Conservation (phyloP, 2,329 filamentous ascomycete genomes). For the Botrytis medusae region DNA sequence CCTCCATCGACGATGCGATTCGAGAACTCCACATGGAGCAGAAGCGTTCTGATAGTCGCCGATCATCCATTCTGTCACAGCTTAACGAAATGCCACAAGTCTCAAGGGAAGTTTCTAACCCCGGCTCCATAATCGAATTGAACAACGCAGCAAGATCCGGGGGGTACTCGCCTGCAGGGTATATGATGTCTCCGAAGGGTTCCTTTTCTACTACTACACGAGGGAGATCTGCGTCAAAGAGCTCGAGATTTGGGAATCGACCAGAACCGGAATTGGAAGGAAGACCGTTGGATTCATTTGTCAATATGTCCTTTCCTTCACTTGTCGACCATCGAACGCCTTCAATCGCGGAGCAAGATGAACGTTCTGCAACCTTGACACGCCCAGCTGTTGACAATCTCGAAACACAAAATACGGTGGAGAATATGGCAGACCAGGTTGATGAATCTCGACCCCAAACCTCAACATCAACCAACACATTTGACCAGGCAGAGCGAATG, state of each 20-base stretch:
- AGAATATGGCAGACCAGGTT: slow-evolving; percentile 23
- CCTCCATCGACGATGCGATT: slow-evolving; percentile 76
- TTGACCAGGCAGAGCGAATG: slow-evolving; percentile 62
- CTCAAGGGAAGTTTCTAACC: slow-evolving; percentile 49
- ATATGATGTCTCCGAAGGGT: slow-evolving; percentile 64
- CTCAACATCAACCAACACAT: slow-evolving; percentile 47
- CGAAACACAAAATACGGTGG: slow-evolving; percentile 22
- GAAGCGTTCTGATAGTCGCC: slow-evolving; percentile 67
- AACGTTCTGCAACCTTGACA: slow-evolving; percentile 33
- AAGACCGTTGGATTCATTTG: slow-evolving; percentile 39
- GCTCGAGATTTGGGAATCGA: slow-evolving; percentile 42
- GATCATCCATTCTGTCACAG: slow-evolving; percentile 60
- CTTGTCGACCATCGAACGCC: slow-evolving; percentile 28
- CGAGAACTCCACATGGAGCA: slow-evolving; percentile 69
- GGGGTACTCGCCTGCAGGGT: slow-evolving; percentile 68
- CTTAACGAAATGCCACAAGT: slow-evolving; percentile 25
- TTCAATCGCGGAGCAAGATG: slow-evolving; percentile 36
- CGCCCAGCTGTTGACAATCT: slow-evolving; percentile 30
- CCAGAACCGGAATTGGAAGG: slow-evolving; percentile 41
- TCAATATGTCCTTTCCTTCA: slow-evolving; percentile 31
- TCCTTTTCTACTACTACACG: slow-evolving; percentile 52
- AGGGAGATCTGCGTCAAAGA: slow-evolving; percentile 56
- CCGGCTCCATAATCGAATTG: slow-evolving; percentile 65
- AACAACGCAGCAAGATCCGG: slow-evolving; percentile 66
- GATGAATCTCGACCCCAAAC: slow-evolving; percentile 30